Evolutionary conservation across 352 stramenopile genomes (phyloP), one percentile per base, ranked within the genome.

Genomic region (Phytophthora meadii): DNA sequence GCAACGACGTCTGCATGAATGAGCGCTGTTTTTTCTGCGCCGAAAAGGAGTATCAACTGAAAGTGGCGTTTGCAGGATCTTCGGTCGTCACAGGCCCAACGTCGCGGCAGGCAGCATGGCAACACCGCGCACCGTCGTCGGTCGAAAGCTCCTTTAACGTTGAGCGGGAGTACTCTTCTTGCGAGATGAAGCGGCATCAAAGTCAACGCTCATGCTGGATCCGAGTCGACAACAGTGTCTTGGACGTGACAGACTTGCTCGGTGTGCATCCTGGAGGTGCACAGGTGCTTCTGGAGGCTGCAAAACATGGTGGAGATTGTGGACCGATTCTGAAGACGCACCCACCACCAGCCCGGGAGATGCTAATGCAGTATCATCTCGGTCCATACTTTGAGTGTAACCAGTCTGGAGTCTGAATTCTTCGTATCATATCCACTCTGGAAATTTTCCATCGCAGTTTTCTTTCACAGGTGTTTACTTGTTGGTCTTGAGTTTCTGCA

Each of bases 221-320:
- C 44, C 67, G 98, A 10, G 81, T 91, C 9, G 84, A 90, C n/a
- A 79, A 85, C 37, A 74, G 78, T 47, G 87, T 98, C 19, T 98
- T 97, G 62, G 93, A 98, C 71, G 92, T 95, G 19, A 98, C 94
- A 1, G 77, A 90, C 24, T 88, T 98, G 61, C 81, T 98, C 24
- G 65, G 71, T 8, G 81, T 83, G 1, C 94, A 98, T 70, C 92
- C 94, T 9, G 95, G 93, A 4, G 95, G 94, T 0, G 85, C 82
- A 49, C 68, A 87, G 39, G 73, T 84, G 19, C 60, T 93, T 15
- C 68, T 91, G 8, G 79, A 85, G 48, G 82, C 75, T 19, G 81
- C 84, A 1, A 56, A 77, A 27, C 70, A 72, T 41, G 80, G 78
- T 15, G 74, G 76, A 39, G 81, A 93, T 62, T 90, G 81, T 37